Evolutionary conservation across 2,329 filamentous ascomycete genomes (phyloP), one percentile per base, ranked within the genome.

Genomic region (Arthroderma uncinatum): DNA sequence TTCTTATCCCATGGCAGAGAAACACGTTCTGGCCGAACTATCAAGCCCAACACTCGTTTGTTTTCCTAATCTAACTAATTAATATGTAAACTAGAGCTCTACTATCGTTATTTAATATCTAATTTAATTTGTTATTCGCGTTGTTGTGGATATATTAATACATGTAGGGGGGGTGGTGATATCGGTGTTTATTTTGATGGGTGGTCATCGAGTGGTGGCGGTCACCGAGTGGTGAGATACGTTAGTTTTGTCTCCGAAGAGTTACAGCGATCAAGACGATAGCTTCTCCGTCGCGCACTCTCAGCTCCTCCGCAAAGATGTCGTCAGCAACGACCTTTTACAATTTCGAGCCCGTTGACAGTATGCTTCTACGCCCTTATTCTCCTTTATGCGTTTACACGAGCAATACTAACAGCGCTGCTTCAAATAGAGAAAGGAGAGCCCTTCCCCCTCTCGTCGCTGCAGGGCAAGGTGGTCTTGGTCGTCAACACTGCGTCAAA

Each of bases 401-500:
- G 7, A 30, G 8, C 8, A 39, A 28, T 21, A 21, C 16, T 28
- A 28, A 61, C 25, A 33, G 37, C 42, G 23, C 54, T 36, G 56
- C 63, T 56, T 63, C 42, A 60, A 58, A 53, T 68, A 89, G 85
- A 90, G 71, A 85, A 84, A 71, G 90, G 89, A 72, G 70, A 82
- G 57, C 80, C 86, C 64, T 85, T 85, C 69, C 77, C 83, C 59
- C 79, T 97, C 63, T 69, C 76, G 64, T 74, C 84, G 60, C 87
- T 89, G 76, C 83, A 88, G 72, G 88, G 86, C 80, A 97, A 97
- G 75, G 92, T 97, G 64, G 83, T 97, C 66, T 85, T 98, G 60
- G 80, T 95, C 67, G 90, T 98, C 76, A 98, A 98, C 83, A 96
- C 92, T 1, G 93, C 93, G 65, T 95, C 89, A 72, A 96, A 97